phyloP scores from a whole-genome alignment of 2,329 filamentous ascomycete genomes.

The Onygena corvina region DNA sequence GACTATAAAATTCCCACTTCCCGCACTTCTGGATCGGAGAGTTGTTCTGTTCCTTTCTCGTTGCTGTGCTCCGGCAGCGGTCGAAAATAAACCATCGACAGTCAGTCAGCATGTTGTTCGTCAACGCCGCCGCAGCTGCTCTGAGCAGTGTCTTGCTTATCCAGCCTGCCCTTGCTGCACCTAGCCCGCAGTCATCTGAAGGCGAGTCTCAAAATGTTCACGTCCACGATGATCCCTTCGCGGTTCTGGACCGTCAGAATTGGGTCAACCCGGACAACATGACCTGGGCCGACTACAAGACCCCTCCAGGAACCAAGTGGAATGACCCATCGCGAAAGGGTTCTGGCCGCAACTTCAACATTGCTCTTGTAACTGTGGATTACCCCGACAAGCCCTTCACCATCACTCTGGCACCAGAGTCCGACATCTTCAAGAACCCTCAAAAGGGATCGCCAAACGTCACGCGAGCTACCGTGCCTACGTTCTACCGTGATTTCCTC shows the following conservation, averaged over 20 bases:
- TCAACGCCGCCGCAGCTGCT: conserved; percentile 8
- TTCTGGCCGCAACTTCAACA: conserved; percentile 16
- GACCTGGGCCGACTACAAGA: conserved; percentile 14
- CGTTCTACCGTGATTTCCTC: conserved; percentile 16
- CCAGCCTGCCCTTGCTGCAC: conserved; percentile 8
- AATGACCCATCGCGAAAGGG: conserved; percentile 13
- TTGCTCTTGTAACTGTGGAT: conserved; percentile 15
- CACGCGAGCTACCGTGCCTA: conserved; percentile 11
- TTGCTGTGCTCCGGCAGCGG: conserved; percentile 6
- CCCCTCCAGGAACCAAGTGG: conserved; percentile 16
- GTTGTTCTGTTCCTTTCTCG: not conserved
- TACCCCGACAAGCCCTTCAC: conserved; percentile 13
- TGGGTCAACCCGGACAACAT: conserved; percentile 17
- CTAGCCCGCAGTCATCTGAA: not conserved
- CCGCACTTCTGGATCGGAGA: not conserved
- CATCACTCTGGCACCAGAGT: conserved; percentile 11
- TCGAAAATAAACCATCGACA: conserved; percentile 1
- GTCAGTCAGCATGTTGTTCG: conserved; percentile 11
- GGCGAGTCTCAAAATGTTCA: not conserved
- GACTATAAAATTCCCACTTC: conserved; percentile 3
- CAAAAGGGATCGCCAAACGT: conserved; percentile 12
- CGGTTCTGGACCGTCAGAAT: conserved; percentile 15
- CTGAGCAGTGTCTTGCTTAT: conserved; percentile 12
- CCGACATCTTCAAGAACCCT: conserved; percentile 14
- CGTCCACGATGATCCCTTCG: conserved; percentile 12